Conservation (phyloP, 768 basidiomycete genomes). For the Austroboletus eburneus region DNA sequence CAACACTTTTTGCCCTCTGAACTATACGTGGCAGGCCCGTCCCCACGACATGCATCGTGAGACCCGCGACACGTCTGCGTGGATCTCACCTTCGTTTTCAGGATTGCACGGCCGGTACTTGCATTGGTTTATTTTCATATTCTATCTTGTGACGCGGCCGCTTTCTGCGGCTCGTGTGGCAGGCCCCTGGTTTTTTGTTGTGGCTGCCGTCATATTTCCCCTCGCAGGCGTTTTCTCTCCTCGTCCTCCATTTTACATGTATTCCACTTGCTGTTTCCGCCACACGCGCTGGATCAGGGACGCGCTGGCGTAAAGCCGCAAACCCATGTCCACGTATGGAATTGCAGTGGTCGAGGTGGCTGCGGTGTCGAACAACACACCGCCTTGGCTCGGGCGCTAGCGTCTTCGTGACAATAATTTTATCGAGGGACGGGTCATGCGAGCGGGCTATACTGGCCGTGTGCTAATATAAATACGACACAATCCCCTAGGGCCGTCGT, state of each 20-base stretch:
- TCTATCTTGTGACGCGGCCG: neutral
- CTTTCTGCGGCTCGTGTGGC: slow-evolving; percentile 15
- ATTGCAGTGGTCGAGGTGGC: slow-evolving; percentile 3
- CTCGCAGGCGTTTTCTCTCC: neutral
- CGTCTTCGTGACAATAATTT: neutral
- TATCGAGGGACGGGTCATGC: neutral
- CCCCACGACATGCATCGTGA: neutral
- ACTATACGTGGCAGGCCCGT: neutral
- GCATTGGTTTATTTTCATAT: slow-evolving; percentile 2
- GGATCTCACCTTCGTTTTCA: slow-evolving; percentile 3
- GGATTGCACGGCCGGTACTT: neutral
- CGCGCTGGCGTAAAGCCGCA: slow-evolving; percentile 11
- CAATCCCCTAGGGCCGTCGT: slow-evolving; percentile 2
- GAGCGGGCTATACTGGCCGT: neutral
- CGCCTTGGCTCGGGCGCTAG: neutral
- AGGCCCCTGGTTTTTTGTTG: slow-evolving; percentile 3
- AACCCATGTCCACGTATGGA: slow-evolving; percentile 13
- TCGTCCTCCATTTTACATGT: slow-evolving; percentile 8
- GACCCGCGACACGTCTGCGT: neutral
- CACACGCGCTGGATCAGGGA: slow-evolving; percentile 3
- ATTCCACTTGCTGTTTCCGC: slow-evolving; percentile 8
- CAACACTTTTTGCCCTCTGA: too few species aligned
- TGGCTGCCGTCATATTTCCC: slow-evolving; percentile 14
- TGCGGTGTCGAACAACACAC: slow-evolving; percentile 3
- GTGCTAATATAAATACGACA: neutral